phyloP scores from a whole-genome alignment of 2,329 filamentous ascomycete species.

The Aspergillus bombycis region DNA sequence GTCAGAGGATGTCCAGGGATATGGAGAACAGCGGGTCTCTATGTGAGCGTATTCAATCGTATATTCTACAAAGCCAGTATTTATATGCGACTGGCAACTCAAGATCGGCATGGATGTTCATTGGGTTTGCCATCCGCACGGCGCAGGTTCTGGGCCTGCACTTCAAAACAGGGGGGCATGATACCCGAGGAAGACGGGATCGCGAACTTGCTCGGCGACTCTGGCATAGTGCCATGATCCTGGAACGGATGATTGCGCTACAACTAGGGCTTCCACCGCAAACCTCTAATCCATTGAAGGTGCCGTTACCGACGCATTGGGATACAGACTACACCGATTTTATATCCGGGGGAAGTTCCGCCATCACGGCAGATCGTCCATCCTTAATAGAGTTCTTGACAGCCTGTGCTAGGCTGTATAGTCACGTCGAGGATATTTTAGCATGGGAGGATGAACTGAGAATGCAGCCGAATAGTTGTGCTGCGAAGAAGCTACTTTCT shows the following conservation, averaged over 20 bases:
- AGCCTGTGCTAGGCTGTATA: slow-evolving; percentile 25
- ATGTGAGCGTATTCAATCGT: slow-evolving; percentile 23
- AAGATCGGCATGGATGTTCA: slow-evolving; percentile 24
- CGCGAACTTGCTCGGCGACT: slow-evolving; percentile 26
- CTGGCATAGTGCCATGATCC: slow-evolving; percentile 31
- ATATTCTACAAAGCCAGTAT: slow-evolving; percentile 28
- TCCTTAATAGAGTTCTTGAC: slow-evolving; percentile 31
- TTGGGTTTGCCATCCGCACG: slow-evolving; percentile 26
- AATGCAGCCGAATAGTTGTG: slow-evolving; percentile 13
- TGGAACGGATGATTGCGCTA: slow-evolving; percentile 29
- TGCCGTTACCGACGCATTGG: slow-evolving; percentile 26
- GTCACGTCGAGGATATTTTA: slow-evolving; percentile 25
- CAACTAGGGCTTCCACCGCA: slow-evolving; percentile 23
- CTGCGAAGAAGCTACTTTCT: slow-evolving; percentile 25
- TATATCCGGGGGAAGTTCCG: slow-evolving; percentile 18
- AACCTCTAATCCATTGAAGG: slow-evolving; percentile 19
- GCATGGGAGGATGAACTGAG: slow-evolving; percentile 26
- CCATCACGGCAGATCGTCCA: slow-evolving; percentile 18
- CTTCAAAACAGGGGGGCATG: slow-evolving; percentile 20
- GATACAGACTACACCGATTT: slow-evolving; percentile 31
- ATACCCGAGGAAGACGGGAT: slow-evolving; percentile 15
- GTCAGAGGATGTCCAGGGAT: slow-evolving; percentile 21
- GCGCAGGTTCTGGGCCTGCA: slow-evolving; percentile 26
- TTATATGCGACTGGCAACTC: slow-evolving; percentile 25
- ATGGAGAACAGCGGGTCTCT: slow-evolving; percentile 15